Evolutionary conservation across 73 alveolate genomes (phyloP).

Genomic region (Chromera velia): DNA sequence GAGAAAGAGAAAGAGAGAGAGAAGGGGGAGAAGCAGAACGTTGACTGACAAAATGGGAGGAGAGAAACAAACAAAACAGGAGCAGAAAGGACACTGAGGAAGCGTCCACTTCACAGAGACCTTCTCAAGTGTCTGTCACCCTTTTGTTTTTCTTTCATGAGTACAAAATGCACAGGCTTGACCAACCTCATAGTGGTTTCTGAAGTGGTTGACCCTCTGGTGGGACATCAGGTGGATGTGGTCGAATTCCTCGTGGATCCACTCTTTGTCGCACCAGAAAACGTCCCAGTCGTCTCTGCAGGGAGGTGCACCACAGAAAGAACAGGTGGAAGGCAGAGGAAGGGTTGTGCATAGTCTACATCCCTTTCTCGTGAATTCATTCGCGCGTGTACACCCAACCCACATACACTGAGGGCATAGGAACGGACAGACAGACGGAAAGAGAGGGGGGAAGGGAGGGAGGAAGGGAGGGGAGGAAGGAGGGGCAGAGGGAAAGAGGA

Average conservation of each 20-base stretch:
- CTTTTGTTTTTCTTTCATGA: not conserved
- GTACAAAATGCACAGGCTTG: constrained; percentile 24
- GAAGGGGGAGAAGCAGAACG: too few relatives aligned
- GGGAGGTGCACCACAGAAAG: too few relatives aligned
- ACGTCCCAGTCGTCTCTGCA: not conserved
- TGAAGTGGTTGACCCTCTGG: constrained; percentile 57
- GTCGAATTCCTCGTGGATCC: constrained; percentile 44
- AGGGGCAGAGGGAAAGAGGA: too few relatives aligned
- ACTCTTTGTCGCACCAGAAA: constrained; percentile 36
- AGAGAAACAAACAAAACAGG: too few relatives aligned
- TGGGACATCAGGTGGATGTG: constrained; percentile 36
- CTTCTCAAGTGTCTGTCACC: not conserved
- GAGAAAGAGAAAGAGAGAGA: too few relatives aligned
- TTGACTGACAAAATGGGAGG: too few relatives aligned
- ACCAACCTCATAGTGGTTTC: constrained; percentile 56
- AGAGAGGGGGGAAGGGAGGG: not conserved
- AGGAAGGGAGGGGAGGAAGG: not conserved
- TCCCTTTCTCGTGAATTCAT: too few relatives aligned
- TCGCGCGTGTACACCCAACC: too few relatives aligned
- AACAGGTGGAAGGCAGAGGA: too few relatives aligned
- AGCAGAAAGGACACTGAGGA: too few relatives aligned
- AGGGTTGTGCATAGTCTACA: too few relatives aligned
- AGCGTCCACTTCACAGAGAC: too few relatives aligned
- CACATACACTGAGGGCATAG: not conserved
- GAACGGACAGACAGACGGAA: not conserved